These are phyloP conservation scores for Solanum chmielewskii DNA, from an alignment of 257 asterid genomes.

Conservation along the genomic window DNA sequence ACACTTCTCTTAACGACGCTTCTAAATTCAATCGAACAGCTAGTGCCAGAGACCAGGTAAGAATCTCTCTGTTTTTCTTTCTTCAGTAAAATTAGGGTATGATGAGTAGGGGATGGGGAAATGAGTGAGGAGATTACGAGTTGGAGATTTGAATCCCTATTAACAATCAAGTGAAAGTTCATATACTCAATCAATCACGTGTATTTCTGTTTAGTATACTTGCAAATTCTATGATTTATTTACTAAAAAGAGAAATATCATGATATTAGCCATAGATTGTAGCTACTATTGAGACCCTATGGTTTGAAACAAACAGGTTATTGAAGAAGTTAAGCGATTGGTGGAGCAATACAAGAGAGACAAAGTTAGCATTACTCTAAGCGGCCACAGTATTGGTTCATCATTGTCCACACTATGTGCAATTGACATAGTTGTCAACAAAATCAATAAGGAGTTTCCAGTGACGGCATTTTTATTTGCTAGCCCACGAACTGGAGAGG, in stretches of 20 bases:
- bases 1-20: slow-evolving; percentile 3
- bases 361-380: slow-evolving; percentile 56
- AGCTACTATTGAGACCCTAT: not conserved
- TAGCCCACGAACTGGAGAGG: slow-evolving; percentile 62
- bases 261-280: not conserved
- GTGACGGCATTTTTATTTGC: slow-evolving; percentile 56
- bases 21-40: slow-evolving; percentile 7
- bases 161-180: not conserved
- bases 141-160: not conserved
- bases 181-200: no score
- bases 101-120: not conserved
- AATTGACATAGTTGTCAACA: slow-evolving; percentile 45
- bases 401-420: slow-evolving; percentile 59
- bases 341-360: slow-evolving; percentile 56
- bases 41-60: slow-evolving; percentile 36
- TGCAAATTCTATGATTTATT: not conserved
- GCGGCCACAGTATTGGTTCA: slow-evolving; percentile 87
- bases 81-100: not conserved
- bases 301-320: slow-evolving; percentile 25
- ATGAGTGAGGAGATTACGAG: not conserved
- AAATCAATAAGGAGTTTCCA: slow-evolving; percentile 50
- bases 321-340: slow-evolving; percentile 42
- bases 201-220: not conserved
- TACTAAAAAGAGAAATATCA: not conserved
- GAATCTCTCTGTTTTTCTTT: not conserved